Conservation (phyloP, 306 rosid genomes). For the Senna siamea region DNA sequence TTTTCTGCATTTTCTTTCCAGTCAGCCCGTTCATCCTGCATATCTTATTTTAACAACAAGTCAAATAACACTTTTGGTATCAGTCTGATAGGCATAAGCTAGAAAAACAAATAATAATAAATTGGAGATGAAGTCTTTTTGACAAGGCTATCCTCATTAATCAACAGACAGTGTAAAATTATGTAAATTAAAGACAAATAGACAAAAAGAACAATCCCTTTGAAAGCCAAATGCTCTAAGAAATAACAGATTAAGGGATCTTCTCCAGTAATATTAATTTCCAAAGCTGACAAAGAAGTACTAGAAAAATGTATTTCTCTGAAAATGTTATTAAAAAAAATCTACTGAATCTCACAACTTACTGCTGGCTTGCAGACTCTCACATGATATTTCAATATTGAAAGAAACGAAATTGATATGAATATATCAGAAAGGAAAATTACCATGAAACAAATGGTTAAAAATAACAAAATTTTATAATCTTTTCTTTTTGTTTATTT, state of each 20-base stretch:
- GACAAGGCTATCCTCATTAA: background rate
- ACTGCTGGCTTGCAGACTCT: background rate
- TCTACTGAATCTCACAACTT: background rate
- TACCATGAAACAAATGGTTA: background rate
- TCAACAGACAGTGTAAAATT: background rate
- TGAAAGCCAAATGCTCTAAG: background rate
- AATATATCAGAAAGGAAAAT: background rate
- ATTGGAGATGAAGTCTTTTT: background rate
- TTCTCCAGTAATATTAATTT: conserved; percentile 15
- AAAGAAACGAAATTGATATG: background rate
- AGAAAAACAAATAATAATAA: conserved; percentile 13
- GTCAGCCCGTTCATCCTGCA: conserved; percentile 99
- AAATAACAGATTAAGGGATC: background rate
- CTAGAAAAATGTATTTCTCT: background rate
- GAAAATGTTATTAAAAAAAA: background rate
- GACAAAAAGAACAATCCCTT: background rate
- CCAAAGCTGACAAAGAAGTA: conserved; percentile 31
- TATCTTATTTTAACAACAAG: conserved; percentile 56
- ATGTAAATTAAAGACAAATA: conserved; percentile 13
- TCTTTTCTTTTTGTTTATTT: conserved; percentile 9
- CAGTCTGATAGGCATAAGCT: conserved; percentile 41
- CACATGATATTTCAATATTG: background rate
- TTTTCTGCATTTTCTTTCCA: conserved; percentile 86
- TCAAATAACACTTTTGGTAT: conserved; percentile 53
- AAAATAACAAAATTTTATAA: background rate